Evolutionary conservation across 2,329 filamentous ascomycete species (phyloP).

Genomic region (Fusarium lateritium): DNA sequence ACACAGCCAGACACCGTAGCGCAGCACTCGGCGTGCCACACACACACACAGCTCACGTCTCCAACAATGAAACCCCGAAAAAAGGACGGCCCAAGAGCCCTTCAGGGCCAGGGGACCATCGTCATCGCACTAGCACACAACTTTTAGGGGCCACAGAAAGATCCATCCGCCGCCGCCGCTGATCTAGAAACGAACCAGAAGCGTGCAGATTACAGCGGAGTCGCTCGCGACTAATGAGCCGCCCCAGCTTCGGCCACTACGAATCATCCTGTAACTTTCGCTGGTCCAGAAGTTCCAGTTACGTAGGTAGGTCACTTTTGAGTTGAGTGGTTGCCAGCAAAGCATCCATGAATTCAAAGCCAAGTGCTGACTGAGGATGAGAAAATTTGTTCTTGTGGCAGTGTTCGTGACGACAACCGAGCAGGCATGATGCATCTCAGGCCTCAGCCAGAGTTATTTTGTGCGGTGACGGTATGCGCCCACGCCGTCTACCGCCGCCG

Average conservation of each 20-base stretch:
- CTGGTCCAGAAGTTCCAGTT: slow-evolving; percentile 25
- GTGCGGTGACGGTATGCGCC: slow-evolving; percentile 13
- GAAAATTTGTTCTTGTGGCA: slow-evolving; percentile 33
- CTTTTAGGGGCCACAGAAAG: slow-evolving; percentile 34
- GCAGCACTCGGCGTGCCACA: slow-evolving; percentile 26
- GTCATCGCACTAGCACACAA: slow-evolving; percentile 30
- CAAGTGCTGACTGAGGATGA: slow-evolving; percentile 13
- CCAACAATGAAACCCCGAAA: slow-evolving; percentile 21
- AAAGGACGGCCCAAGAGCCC: slow-evolving; percentile 27
- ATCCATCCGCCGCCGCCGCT: slow-evolving; percentile 48
- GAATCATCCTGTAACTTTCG: slow-evolving; percentile 42
- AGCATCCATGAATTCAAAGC: slow-evolving; percentile 3
- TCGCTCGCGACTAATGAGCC: slow-evolving; percentile 47
- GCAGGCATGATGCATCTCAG: slow-evolving; percentile 12
- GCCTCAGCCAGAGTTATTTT: slow-evolving; percentile 13
- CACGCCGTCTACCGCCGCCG: slow-evolving; percentile 16
- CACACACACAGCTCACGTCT: slow-evolving; percentile 3
- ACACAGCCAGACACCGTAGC: neutral
- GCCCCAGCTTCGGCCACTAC: slow-evolving; percentile 49
- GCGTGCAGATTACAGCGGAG: slow-evolving; percentile 47
- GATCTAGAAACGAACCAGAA: slow-evolving; percentile 53
- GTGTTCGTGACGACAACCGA: slow-evolving; percentile 25
- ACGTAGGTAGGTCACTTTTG: slow-evolving; percentile 4
- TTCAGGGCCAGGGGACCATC: slow-evolving; percentile 36
- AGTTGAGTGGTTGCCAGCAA: slow-evolving; percentile 22